A percentile compares a stretch with the other conserved stretches of the same genome.
Conservation (phyloP, 345 rosid species). For the Zanthoxylum bungeanum region DNA sequence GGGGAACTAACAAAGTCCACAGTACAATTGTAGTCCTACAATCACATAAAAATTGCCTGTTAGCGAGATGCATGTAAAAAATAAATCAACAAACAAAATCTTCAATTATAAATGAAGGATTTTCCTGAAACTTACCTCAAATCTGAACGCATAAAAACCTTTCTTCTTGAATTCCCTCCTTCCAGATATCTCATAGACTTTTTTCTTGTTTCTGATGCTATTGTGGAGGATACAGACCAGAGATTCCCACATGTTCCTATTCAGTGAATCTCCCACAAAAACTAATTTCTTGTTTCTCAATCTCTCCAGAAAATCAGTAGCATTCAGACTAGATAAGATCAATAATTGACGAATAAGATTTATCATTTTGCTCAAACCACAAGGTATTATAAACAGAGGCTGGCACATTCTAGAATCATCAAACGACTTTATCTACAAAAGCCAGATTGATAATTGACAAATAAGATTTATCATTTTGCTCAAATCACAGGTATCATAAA, state of each 20-base stretch:
- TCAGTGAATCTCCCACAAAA: slow-evolving; percentile 85
- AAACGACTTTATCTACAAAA: neutral
- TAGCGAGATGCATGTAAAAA: neutral
- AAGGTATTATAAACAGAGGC: neutral
- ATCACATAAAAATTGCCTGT: slow-evolving; percentile 12
- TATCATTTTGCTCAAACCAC: neutral
- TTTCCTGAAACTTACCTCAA: slow-evolving; percentile 53
- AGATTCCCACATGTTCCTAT: slow-evolving; percentile 95
- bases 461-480: neutral
- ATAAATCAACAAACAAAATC: neutral
- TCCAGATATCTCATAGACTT: slow-evolving; percentile 74
- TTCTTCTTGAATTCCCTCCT: slow-evolving; percentile 73
- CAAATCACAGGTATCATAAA: neutral
- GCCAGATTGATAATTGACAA: slow-evolving; percentile 13
- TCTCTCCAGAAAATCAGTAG: slow-evolving; percentile 76
- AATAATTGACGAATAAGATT: slow-evolving; percentile 5
- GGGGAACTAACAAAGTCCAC: slow-evolving; percentile 81
- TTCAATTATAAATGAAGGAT: neutral
- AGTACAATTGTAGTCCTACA: slow-evolving; percentile 79
- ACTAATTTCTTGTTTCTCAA: slow-evolving; percentile 77
- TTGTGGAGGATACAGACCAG: slow-evolving; percentile 78
- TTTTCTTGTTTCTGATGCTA: slow-evolving; percentile 56
- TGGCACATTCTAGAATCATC: neutral
- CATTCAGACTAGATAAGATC: slow-evolving; percentile 54
- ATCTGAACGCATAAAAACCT: slow-evolving; percentile 76